A percentile compares a stretch with the other conserved stretches of the same genome.
phyloP scores from a whole-genome alignment of 352 stramenopile genomes.

The Aphanomyces stellatus region DNA sequence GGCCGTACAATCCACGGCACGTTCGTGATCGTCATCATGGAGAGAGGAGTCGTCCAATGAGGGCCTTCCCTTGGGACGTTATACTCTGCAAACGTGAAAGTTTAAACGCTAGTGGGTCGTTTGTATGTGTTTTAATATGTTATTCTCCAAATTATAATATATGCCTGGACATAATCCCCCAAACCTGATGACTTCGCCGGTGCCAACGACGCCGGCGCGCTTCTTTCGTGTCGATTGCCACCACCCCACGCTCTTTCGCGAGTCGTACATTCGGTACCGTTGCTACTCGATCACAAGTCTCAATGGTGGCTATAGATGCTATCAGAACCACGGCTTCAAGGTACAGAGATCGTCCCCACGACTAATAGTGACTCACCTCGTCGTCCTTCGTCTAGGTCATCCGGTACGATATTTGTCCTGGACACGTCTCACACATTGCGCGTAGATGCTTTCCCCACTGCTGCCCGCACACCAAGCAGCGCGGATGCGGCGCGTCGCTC shows the following conservation, averaged over 20 bases:
- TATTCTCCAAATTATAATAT: not conserved
- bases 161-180: not conserved
- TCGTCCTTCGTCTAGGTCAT: not conserved
- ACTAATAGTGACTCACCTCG: not conserved
- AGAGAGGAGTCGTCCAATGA: not conserved
- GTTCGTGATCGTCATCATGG: no score
- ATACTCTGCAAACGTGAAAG: not conserved
- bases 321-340: conserved; percentile 5
- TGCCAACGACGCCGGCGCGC: not conserved
- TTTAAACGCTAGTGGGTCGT: not conserved
- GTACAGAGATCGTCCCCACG: not conserved
- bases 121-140: not conserved
- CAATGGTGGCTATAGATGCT: not conserved
- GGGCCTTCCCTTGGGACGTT: not conserved
- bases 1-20: no score
- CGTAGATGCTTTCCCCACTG: conserved; percentile 15
- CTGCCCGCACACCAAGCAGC: not conserved
- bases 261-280: conserved; percentile 7
- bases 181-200: not conserved
- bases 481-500: not conserved
- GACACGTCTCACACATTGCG: not conserved
- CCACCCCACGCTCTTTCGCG: not conserved
- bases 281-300: not conserved
- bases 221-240: not conserved
- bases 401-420: not conserved